Conservation (phyloP, 2,329 filamentous ascomycete genomes). For the Nigrospora osmanthi region DNA sequence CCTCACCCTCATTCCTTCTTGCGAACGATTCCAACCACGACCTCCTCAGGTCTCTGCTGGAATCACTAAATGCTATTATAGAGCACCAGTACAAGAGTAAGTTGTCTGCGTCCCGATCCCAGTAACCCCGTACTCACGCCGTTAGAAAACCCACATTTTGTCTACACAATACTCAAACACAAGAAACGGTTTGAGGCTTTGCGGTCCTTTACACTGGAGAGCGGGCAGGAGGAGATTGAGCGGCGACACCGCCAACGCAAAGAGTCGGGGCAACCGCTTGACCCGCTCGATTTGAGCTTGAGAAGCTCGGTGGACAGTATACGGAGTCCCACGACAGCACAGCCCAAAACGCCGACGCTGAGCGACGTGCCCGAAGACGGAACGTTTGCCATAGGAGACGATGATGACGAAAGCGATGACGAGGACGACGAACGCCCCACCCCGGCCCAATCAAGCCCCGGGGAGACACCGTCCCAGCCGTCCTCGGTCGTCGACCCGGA, state of each 20-base stretch:
- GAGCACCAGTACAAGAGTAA: constrained; percentile 79
- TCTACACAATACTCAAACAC: constrained; percentile 73
- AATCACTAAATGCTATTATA: constrained; percentile 82
- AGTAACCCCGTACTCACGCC: not conserved
- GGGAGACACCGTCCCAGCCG: constrained; percentile 54
- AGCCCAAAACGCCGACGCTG: constrained; percentile 47
- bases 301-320: constrained; percentile 60
- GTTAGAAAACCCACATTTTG: constrained; percentile 70
- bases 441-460: constrained; percentile 55
- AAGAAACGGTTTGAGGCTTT: constrained; percentile 78
- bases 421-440: constrained; percentile 44
- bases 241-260: constrained; percentile 65
- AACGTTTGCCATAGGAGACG: constrained; percentile 83
- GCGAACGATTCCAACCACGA: constrained; percentile 87
- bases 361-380: constrained; percentile 66
- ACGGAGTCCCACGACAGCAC: constrained; percentile 50
- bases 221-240: constrained; percentile 85
- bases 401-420: constrained; percentile 51
- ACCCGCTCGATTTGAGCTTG: constrained; percentile 40
- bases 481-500: constrained; percentile 63
- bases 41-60: constrained; percentile 72
- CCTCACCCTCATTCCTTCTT: constrained; percentile 82
- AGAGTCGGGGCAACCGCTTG: constrained; percentile 44
- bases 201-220: constrained; percentile 83
- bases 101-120: constrained; percentile 15